Evolutionary conservation across 169 alveolate genomes (phyloP), one percentile per base, ranked within the genome.

Genomic region (Neospora caninum): DNA sequence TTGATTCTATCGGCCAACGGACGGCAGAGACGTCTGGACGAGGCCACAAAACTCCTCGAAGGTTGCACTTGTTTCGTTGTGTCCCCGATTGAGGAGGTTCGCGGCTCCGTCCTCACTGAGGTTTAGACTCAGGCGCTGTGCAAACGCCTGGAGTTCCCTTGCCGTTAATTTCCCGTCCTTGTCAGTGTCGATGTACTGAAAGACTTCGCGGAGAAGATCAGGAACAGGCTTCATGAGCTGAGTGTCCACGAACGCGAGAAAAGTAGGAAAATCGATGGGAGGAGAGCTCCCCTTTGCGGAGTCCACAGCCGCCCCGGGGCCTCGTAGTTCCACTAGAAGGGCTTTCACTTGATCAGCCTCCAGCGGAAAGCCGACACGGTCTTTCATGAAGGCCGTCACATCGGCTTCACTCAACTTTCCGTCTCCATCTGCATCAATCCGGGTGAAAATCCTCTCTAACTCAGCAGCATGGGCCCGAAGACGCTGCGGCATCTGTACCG

Each of bases 171-270:
- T 38, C 10, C 89, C 89, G 41, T 82, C 89, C 41, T 27, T 29
- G 41, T 82, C 64, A 2, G 89, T 82, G 38, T 82, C 89, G n/a
- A 82, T 27, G 89, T 29, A 31, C 34, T 82, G 53, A 67, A 82
- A 82, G 31, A 82, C 36, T 38, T 82, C 89, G 22, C 41, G 54
- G 38, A 82, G 89, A 41, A 82, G 27, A 0, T 38, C 89, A n/a
- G 89, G 89, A 38, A 82, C 67, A 4, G 89, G 89, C 67, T 82
- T 38, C 53, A 27, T 29, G 38, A 82, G 64, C 89, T 82, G 89
- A 20, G 7, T 22, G 41, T 41, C 64, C 10, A 82, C 29, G 38
- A 82, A 82, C 6, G 39, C 13, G 64, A 82, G 89, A 41, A 82
- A 82, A 0, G 89, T 82, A 10, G 89, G 67, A 67, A 82, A 82